Conservation (phyloP, 1,284 basidiomycete genomes). For the Wolfiporia cocos region DNA sequence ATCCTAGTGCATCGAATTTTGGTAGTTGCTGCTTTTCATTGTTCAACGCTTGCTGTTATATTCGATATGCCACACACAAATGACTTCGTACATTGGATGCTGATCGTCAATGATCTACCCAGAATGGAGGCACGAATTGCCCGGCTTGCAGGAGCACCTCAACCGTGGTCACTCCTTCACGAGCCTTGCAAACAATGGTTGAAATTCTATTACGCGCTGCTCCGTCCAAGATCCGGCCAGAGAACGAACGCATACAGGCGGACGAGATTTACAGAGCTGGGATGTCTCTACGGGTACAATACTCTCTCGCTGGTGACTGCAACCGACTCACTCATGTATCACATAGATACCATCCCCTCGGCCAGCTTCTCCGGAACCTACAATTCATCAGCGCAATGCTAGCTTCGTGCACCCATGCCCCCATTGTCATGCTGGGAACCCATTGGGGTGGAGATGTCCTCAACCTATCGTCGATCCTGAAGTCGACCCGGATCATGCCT, state of each 20-base stretch:
- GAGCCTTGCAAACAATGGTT: constrained; percentile 61
- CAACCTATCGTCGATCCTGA: constrained; percentile 66
- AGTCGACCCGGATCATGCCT: constrained; percentile 57
- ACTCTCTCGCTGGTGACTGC: not conserved
- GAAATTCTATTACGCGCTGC: constrained; percentile 61
- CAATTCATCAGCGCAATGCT: constrained; percentile 46
- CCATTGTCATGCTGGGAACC: constrained; percentile 60
- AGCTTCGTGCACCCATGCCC: constrained; percentile 71
- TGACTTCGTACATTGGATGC: too few relatives aligned
- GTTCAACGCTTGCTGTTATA: too few relatives aligned
- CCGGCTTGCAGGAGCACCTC: constrained; percentile 67
- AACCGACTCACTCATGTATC: constrained; percentile 5
- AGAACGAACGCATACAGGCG: constrained; percentile 65
- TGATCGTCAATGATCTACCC: too few relatives aligned
- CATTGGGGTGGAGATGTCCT: constrained; percentile 67
- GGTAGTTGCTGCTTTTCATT: too few relatives aligned
- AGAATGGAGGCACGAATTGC: constrained; percentile 79
- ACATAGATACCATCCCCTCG: constrained; percentile 64
- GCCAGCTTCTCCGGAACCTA: constrained; percentile 69
- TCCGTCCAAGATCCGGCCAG: constrained; percentile 56
- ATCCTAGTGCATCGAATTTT: too few relatives aligned
- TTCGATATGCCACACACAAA: too few relatives aligned
- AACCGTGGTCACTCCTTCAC: constrained; percentile 60
- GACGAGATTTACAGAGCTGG: constrained; percentile 68
- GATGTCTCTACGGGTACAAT: constrained; percentile 60